Base-by-base conservation (phyloP, 139 green algal species). In the Yamagishiella unicocca region DNA sequence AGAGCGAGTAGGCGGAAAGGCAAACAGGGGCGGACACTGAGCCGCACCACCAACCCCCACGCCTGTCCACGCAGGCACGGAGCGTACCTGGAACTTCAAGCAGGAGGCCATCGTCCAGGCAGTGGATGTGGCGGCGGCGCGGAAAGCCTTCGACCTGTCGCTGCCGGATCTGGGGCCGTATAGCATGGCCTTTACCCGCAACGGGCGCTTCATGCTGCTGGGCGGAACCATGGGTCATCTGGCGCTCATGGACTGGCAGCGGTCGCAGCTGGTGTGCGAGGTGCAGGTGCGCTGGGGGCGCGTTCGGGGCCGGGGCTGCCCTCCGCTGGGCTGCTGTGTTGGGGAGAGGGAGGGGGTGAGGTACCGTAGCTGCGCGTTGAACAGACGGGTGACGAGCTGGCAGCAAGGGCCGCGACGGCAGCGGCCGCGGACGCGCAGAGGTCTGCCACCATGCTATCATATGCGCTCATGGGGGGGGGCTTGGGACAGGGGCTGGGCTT, bases 241-340 rank as follows among this genome's bases (percentile, higher is more conserved):
- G 21, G 96, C 97, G 1, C 66, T 99, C 42, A 91, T 99, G 91
- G 97, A 99, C 83, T 99, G 97, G 97, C 85, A 96, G 80, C 85
- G 86, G 4, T 37, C 61, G 9, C 83, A 95, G 22, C 82, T 97
- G 25, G 78, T 98, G 21, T 97, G 92, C 86, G 98, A 99, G 82
- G 84, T 99, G 33, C 96, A 99, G 91, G 95, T 98, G 70, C 1
- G 92, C 8, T 4, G 35, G 14, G 22, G 71, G 22, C 21, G 27
- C 7, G 71, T 10, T 37, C 12, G n/a, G n/a, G n/a, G n/a, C n/a
- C n/a, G n/a, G n/a, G n/a, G n/a, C n/a, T n/a, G n/a, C n/a, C n/a
- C n/a, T n/a, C n/a, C n/a, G n/a, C n/a, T n/a, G n/a, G n/a, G n/a
- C n/a, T n/a, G n/a, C n/a, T n/a, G n/a, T n/a, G n/a, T n/a, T n/a